Conservation (phyloP, 2,329 filamentous ascomycete genomes). For the Teratosphaeria nubilosa region DNA sequence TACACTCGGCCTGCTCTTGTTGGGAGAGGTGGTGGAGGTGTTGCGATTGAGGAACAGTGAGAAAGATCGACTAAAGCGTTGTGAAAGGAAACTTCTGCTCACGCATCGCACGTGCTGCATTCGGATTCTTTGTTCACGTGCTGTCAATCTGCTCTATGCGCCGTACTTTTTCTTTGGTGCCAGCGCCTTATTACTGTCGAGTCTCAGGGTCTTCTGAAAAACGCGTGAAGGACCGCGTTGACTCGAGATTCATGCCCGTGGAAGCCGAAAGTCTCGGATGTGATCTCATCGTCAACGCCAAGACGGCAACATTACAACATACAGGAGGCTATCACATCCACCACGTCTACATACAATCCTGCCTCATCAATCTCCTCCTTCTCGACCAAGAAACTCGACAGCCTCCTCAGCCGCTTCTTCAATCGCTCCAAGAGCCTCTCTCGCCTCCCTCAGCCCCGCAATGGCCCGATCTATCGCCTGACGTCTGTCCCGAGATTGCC, state of each 20-base stretch:
- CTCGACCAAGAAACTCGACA: not conserved
- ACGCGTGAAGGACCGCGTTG: not conserved
- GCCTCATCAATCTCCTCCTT: not conserved
- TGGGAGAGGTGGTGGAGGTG: not conserved
- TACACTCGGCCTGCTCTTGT: not conserved
- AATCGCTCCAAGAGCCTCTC: not conserved
- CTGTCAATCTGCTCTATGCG: not conserved
- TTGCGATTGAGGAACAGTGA: not conserved
- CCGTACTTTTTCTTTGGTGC: not conserved
- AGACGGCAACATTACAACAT: too few relatives aligned
- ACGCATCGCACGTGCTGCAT: not conserved
- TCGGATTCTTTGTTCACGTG: not conserved
- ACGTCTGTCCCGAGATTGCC: not conserved
- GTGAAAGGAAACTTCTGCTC: not conserved
- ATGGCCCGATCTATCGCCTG: not conserved
- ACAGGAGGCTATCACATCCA: too few relatives aligned
- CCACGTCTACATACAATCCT: not conserved
- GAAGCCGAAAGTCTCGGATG: too few relatives aligned
- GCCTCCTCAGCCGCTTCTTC: not conserved
- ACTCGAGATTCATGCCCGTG: not conserved
- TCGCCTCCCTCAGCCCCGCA: not conserved
- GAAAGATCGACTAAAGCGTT: not conserved
- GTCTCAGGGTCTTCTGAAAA: not conserved
- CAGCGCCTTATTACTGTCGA: not conserved
- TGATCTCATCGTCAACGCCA: too few relatives aligned